Percentiles rank a stretch among this genome's conserved stretches.
Evolutionary conservation across 371 early-diverging fungal genomes (phyloP).

Genomic region (Lichtheimia ornata): DNA sequence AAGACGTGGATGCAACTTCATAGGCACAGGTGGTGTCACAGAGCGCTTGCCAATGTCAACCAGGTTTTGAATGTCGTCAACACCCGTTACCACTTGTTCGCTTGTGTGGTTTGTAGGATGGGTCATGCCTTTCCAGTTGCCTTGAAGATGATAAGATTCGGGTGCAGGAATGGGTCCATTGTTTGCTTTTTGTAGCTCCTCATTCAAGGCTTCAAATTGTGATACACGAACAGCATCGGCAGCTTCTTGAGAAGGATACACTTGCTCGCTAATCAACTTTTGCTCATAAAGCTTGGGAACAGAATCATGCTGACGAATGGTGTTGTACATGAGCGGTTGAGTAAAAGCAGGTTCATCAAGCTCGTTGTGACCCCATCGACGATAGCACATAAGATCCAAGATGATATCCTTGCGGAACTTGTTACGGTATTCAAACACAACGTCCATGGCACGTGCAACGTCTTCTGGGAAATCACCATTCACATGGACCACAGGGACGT

Average conservation of each 20-base stretch:
- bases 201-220: conserved; percentile 61
- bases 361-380: conserved; percentile 97
- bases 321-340: conserved; percentile 95
- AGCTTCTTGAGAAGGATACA: conserved; percentile 38
- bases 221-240: conserved; percentile 53
- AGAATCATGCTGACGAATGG: conserved; percentile 79
- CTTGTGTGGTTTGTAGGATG: conserved; percentile 29
- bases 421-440: conserved; percentile 91
- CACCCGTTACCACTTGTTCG: conserved; percentile 47
- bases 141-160: conserved; percentile 59
- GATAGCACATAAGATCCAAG: conserved; percentile 90
- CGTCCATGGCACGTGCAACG: conserved; percentile 79
- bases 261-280: conserved; percentile 52
- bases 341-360: conserved; percentile 97
- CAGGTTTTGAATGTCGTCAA: conserved; percentile 59
- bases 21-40: conserved; percentile 64
- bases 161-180: conserved; percentile 35
- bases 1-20: conserved; percentile 83
- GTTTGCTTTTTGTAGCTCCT: conserved; percentile 53
- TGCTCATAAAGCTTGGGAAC: conserved; percentile 85
- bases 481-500: conserved; percentile 94
- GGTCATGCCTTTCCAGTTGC: conserved; percentile 72
- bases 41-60: conserved; percentile 72
- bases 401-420: conserved; percentile 92
- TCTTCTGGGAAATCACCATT: conserved; percentile 96